These are phyloP conservation scores for Lipomyces japonicus DNA, from an alignment of 805 yeast species.

Conservation along the genomic window DNA sequence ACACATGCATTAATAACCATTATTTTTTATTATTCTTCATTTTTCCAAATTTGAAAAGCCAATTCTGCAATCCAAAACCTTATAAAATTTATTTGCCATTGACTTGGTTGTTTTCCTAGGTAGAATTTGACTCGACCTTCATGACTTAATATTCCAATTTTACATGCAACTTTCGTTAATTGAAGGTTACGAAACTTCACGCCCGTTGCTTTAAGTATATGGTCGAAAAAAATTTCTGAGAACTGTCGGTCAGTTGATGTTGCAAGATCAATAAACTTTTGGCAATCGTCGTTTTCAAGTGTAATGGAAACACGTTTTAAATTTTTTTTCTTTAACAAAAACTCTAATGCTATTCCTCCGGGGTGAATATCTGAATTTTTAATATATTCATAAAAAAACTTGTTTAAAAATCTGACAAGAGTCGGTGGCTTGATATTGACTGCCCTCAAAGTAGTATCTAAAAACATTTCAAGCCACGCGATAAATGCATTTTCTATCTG, in stretches of 20 bases:
- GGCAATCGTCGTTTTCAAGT: constrained; percentile 8
- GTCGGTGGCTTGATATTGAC: constrained; percentile 1
- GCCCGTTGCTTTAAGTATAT: constrained; percentile 8
- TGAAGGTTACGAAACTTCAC: constrained; percentile 2
- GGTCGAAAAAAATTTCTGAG: constrained; percentile 2
- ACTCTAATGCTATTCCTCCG: constrained; percentile 10
- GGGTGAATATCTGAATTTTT: neutral
- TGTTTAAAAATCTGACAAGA: constrained; percentile 10
- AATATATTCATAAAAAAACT: constrained; percentile 1
- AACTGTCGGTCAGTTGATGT: neutral
- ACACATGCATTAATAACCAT: neutral
- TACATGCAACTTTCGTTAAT: constrained; percentile 7
- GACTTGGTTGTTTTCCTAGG: neutral
- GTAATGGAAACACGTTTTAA: constrained; percentile 7
- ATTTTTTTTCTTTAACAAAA: constrained; percentile 2
- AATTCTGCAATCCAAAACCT: neutral
- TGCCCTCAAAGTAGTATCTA: constrained; percentile 9
- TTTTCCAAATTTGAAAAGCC: neutral
- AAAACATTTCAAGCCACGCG: constrained; percentile 17
- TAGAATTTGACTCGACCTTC: constrained; percentile 17
- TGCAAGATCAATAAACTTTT: neutral
- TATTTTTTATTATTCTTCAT: neutral
- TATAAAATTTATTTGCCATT: neutral
- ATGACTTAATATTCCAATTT: constrained; percentile 5
- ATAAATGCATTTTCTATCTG: constrained; percentile 9